phyloP scores from a whole-genome alignment of 1,284 basidiomycete genomes.

The Marasmius fiardii region DNA sequence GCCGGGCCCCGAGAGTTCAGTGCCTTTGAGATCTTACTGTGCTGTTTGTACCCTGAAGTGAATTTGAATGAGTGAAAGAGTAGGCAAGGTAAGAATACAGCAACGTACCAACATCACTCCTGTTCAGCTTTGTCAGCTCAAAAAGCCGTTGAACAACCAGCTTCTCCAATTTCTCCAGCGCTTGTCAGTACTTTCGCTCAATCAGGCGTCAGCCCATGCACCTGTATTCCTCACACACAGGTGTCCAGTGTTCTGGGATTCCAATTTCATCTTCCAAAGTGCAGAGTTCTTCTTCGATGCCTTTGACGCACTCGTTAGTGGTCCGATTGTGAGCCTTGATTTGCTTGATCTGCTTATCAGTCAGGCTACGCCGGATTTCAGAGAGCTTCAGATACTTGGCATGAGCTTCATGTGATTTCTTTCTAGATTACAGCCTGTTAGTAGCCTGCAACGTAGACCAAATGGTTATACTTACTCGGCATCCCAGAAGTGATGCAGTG shows the following conservation, averaged over 20 bases:
- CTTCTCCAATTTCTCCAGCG: constrained; percentile 18
- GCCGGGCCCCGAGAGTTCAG: constrained; percentile 14
- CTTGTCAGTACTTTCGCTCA: constrained; percentile 16
- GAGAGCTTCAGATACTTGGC: background rate
- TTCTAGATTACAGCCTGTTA: background rate
- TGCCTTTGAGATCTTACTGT: constrained; percentile 14
- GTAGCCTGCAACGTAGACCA: background rate
- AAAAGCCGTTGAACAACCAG: constrained; percentile 22
- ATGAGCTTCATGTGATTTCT: background rate
- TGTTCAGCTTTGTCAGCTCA: constrained; percentile 16
- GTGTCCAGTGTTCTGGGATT: constrained; percentile 14
- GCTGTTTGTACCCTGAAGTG: constrained; percentile 15
- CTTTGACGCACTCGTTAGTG: background rate
- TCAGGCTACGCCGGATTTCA: background rate
- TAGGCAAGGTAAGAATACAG: background rate
- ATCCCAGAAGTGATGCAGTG: constrained; percentile 11
- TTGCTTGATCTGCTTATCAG: background rate
- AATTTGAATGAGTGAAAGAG: background rate
- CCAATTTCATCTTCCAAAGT: constrained; percentile 8
- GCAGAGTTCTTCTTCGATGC: background rate
- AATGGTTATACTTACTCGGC: constrained; percentile 14
- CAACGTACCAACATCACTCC: background rate
- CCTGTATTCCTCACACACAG: constrained; percentile 7
- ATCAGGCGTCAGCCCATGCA: background rate
- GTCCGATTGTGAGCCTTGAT: background rate